A percentile compares a stretch with the other conserved stretches of the same genome.
These are phyloP conservation scores for Agroathelia rolfsii DNA, from an alignment of 1,284 basidiomycete genomes.

Conservation along the genomic window DNA sequence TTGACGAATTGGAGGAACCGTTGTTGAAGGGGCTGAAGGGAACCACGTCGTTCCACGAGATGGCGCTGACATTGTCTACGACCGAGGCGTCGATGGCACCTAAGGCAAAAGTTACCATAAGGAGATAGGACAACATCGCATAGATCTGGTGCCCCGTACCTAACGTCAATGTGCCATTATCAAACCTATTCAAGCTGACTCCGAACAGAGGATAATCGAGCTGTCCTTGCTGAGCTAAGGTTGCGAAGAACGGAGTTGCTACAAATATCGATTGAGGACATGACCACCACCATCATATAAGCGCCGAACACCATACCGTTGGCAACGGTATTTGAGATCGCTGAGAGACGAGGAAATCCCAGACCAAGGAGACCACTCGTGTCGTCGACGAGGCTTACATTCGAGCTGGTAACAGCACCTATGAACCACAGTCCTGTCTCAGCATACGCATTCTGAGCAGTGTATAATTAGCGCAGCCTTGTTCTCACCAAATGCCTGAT, in stretches of 20 bases:
- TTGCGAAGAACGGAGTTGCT: constrained; percentile 61
- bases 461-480: neutral
- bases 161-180: constrained; percentile 50
- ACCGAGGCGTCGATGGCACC: constrained; percentile 65
- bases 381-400: constrained; percentile 49
- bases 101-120: constrained; percentile 17
- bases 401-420: constrained; percentile 54
- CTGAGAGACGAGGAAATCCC: constrained; percentile 64
- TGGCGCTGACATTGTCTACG: constrained; percentile 45
- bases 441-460: constrained; percentile 2
- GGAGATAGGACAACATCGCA: neutral
- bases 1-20: constrained; percentile 48
- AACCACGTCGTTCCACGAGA: constrained; percentile 65
- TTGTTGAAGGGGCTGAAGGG: constrained; percentile 56
- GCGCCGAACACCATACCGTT: constrained; percentile 37
- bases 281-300: neutral
- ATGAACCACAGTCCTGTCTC: constrained; percentile 5
- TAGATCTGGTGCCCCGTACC: constrained; percentile 28
- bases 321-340: constrained; percentile 33
- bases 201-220: constrained; percentile 69
- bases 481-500: constrained; percentile 56
- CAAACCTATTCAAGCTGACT: constrained; percentile 48
- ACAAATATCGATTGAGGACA: constrained; percentile 1
- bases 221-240: constrained; percentile 48
- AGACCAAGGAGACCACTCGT: constrained; percentile 65